Evolutionary conservation across 129 eudicot species (phyloP).

Genomic region (Daucus carota): DH1_v3.0 NC_030388.2:1448001-1448500

Average conservation of each 20-base stretch:
- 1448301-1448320: slow-evolving; percentile 67
- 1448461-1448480: not conserved
- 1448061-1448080: slow-evolving; percentile 80
- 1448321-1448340: slow-evolving; percentile 59
- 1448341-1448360: slow-evolving; percentile 40
- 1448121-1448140: not conserved
- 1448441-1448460: not conserved
- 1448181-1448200: slow-evolving; percentile 51
- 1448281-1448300: slow-evolving; percentile 83
- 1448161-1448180: slow-evolving; percentile 52
- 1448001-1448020: slow-evolving; percentile 66
- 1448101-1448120: not conserved
- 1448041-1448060: slow-evolving; percentile 31
- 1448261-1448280: slow-evolving; percentile 59
- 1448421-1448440: not conserved
- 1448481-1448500: not conserved
- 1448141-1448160: not conserved
- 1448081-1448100: slow-evolving; percentile 53
- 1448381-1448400: slow-evolving; percentile 85
- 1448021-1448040: slow-evolving; percentile 53
- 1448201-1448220: slow-evolving; percentile 63
- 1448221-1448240: slow-evolving; percentile 68
- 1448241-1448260: slow-evolving; percentile 82
- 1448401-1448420: slow-evolving; percentile 32
- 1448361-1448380: slow-evolving; percentile 43